Conservation (phyloP, 768 basidiomycete species). For the Suillus luteus region DNA sequence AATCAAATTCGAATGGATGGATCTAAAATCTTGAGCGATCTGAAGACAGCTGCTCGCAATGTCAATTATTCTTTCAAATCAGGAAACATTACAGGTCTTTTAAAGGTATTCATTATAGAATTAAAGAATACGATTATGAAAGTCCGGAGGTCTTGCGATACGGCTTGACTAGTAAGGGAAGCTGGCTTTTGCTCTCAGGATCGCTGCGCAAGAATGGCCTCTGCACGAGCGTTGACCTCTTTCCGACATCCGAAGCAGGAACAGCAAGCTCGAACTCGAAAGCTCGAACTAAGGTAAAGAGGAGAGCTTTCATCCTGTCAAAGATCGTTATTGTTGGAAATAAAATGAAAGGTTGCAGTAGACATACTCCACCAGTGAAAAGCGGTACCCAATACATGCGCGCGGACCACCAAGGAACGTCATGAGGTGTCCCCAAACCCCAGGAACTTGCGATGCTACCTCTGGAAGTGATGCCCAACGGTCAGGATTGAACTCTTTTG, state of each 20-base stretch:
- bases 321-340: not conserved
- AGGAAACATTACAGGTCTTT: not conserved
- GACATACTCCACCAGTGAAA: constrained; percentile 60
- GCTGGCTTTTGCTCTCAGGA: constrained; percentile 39
- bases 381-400: constrained; percentile 69
- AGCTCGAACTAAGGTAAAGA: constrained; percentile 52
- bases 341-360: not conserved
- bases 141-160: constrained; percentile 7
- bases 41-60: not conserved
- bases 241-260: constrained; percentile 42
- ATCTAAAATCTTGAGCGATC: not conserved
- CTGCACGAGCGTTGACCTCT: constrained; percentile 36
- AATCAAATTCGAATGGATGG: not conserved
- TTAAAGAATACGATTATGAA: not conserved
- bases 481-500: constrained; percentile 65
- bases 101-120: not conserved
- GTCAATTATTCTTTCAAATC: too few species aligned
- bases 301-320: constrained; percentile 41
- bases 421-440: constrained; percentile 60
- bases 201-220: constrained; percentile 47
- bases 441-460: constrained; percentile 48
- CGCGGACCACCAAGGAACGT: constrained; percentile 67
- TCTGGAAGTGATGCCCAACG: constrained; percentile 57
- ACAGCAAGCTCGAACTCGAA: constrained; percentile 58
- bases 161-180: constrained; percentile 39